These are phyloP conservation scores for Coemansia sp. DNA, from an alignment of 192 early-diverging fungal species.

Conservation along the genomic window DNA sequence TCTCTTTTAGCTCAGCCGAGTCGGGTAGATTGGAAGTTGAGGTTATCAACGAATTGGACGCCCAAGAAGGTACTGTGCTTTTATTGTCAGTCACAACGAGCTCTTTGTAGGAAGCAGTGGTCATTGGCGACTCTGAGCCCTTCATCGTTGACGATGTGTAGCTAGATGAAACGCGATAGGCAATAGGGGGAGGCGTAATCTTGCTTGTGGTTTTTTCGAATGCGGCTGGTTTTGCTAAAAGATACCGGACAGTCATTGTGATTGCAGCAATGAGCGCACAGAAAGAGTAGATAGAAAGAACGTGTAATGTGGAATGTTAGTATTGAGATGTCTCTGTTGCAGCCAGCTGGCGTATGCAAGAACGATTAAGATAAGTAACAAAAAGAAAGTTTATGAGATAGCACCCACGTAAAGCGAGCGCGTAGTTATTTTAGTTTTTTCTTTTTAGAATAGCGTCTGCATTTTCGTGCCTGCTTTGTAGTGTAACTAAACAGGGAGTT, in stretches of 20 bases:
- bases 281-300: background rate
- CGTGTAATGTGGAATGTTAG: background rate
- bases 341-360: background rate
- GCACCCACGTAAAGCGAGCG: background rate
- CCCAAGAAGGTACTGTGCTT: background rate
- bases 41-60: background rate
- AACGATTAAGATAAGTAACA: background rate
- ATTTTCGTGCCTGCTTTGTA: no score
- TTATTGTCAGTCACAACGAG: background rate
- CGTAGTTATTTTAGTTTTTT: background rate
- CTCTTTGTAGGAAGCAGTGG: background rate
- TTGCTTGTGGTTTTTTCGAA: background rate
- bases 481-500: no score
- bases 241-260: slow-evolving; percentile 8
- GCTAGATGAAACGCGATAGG: slow-evolving; percentile 5
- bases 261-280: background rate
- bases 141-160: slow-evolving; percentile 7
- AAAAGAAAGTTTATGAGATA: background rate
- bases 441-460: no score
- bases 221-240: slow-evolving; percentile 3
- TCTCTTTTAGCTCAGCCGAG: background rate
- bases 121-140: slow-evolving; percentile 5
- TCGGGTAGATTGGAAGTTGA: background rate
- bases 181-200: background rate
- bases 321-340: background rate